Evolutionary conservation across 2,329 filamentous ascomycete genomes (phyloP).

Genomic region (Diaporthe australafricana): DNA sequence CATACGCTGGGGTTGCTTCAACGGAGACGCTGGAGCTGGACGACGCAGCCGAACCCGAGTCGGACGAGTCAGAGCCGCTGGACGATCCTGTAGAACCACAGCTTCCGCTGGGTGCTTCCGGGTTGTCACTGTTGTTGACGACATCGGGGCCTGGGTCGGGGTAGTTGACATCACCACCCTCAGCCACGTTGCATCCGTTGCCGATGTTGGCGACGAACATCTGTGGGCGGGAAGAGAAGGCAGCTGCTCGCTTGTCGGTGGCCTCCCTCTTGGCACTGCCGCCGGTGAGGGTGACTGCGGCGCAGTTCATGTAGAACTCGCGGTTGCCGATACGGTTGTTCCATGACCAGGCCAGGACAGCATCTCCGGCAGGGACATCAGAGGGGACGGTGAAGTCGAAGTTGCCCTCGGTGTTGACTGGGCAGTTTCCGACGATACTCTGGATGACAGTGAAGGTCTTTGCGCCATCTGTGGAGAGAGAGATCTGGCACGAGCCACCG

Average conservation of each 20-base stretch:
- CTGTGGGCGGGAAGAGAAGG: conserved; percentile 68
- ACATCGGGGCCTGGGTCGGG: conserved; percentile 73
- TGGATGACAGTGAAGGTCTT: conserved; percentile 76
- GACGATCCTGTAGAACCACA: conserved; percentile 48
- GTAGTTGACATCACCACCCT: conserved; percentile 70
- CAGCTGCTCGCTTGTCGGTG: conserved; percentile 46
- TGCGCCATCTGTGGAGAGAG: conserved; percentile 79
- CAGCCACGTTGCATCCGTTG: conserved; percentile 68
- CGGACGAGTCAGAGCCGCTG: conserved; percentile 41
- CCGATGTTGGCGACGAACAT: conserved; percentile 78
- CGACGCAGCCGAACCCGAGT: conserved; percentile 38
- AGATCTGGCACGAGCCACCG: conserved; percentile 82
- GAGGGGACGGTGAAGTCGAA: conserved; percentile 76
- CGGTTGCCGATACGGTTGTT: conserved; percentile 82
- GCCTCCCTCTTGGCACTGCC: conserved; percentile 44
- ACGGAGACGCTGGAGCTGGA: conserved; percentile 28
- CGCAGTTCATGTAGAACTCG: conserved; percentile 91
- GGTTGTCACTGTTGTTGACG: conserved; percentile 49
- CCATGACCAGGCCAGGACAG: conserved; percentile 81
- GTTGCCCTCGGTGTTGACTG: conserved; percentile 55
- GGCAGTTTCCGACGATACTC: conserved; percentile 67
- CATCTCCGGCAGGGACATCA: conserved; percentile 69
- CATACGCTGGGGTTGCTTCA: conserved; percentile 1
- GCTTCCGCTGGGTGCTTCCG: conserved; percentile 50
- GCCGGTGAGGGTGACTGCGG: conserved; percentile 71